Evolutionary conservation across 176 grass and related monocot species (phyloP).

Genomic region (Paspalum notatum): DNA sequence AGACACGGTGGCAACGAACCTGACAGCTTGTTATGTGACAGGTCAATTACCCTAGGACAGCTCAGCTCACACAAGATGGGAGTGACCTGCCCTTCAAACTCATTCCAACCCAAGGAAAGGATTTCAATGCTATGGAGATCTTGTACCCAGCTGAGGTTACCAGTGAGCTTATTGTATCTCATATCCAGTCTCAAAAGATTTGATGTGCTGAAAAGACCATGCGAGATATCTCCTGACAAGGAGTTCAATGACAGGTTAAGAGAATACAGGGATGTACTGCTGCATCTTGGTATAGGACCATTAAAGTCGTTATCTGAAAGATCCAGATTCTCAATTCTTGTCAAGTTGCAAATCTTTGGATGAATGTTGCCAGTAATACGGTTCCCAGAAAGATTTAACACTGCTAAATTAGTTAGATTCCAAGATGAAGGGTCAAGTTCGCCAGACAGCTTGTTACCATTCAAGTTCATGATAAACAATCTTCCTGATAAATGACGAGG

Average conservation of each 20-base stretch:
- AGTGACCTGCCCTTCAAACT: constrained; percentile 7
- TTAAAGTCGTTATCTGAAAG: constrained; percentile 1
- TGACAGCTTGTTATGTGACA: constrained; percentile 7
- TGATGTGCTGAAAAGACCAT: constrained; percentile 10
- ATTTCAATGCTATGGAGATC: not conserved
- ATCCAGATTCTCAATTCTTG: not conserved
- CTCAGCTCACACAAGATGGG: not conserved
- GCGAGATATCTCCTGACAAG: constrained; percentile 4
- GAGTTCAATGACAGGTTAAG: constrained; percentile 14
- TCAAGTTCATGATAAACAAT: not conserved
- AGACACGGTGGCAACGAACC: not conserved
- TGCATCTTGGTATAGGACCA: not conserved
- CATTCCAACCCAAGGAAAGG: not conserved
- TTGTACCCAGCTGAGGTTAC: constrained; percentile 2
- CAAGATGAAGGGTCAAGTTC: constrained; percentile 7
- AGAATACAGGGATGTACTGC: not conserved
- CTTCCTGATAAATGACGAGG: not conserved
- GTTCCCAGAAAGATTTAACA: constrained; percentile 6
- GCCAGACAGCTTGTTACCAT: constrained; percentile 20
- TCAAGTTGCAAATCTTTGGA: constrained; percentile 12
- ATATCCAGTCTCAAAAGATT: not conserved
- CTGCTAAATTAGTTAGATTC: not conserved
- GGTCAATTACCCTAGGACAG: constrained; percentile 4
- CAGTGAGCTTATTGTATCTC: constrained; percentile 16
- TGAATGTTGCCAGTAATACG: constrained; percentile 5